Evolutionary conservation across 148 eudicot genomes (phyloP), one percentile per base, ranked within the genome.

Genomic region (Linanthus parryae): DNA sequence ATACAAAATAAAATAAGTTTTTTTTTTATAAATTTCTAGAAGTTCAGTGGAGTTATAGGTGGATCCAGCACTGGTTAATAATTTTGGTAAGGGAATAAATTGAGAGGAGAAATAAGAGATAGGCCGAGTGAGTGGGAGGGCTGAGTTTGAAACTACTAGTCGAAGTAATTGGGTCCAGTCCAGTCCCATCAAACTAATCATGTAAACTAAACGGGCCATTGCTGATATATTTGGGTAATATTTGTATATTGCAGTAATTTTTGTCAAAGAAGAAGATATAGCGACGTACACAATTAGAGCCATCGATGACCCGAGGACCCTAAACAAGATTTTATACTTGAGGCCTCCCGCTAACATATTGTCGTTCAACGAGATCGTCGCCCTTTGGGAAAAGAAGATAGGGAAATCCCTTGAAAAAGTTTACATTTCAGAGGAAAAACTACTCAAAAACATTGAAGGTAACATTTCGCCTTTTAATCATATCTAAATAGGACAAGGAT

Each of bases 311-410:
- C 58, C 58, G 11, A 29, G 58, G 10, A 54, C 58, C 16, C 38
- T 39, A 38, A 54, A 54, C 47, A 54, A 54, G 36, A 39, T 24
- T 16, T 35, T 54, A 14, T 40, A 54, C 35, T 2, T 54, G 17
- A 54, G 58, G n/a, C 58, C 58, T 10, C 31, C 58, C 16, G 44
- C 30, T 13, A 69, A 65, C 40, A 57, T 54, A 18, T 45, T 33
- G 18, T 49, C 71, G 16, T 61, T 69, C 71, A 65, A 69, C 29
- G 74, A 74, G 28, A 44, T 74, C 6, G 67, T 74, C 4, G 43
- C 71, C 14, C 21, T 74, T 4, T 74, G 79, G 79, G 74, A 70
- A 50, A 48, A 53, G 21, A 59, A 59, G 45, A 68, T 73, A 9
- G 59, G 70, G 9, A 63, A 64, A 51, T 52, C 66, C 28, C 66